Conservation (phyloP, 306 rosid species). For the Ammopiptanthus mongolicus region DNA sequence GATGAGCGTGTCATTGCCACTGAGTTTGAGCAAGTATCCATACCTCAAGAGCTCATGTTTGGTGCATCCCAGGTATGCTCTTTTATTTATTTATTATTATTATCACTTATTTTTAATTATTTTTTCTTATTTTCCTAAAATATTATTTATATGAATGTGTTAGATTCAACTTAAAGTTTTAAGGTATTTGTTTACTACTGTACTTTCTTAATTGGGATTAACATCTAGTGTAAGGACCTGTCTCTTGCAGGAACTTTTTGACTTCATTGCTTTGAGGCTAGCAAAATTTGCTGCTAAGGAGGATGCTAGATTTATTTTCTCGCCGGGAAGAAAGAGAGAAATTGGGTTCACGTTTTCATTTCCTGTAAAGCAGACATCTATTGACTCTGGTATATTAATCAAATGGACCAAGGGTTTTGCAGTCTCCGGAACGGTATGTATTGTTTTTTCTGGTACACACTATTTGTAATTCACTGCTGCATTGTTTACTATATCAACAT, state of each 20-base stretch:
- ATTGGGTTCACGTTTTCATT: constrained; percentile 94
- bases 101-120: too few species aligned
- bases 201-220: background rate
- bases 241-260: constrained; percentile 64
- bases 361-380: constrained; percentile 85
- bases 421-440: constrained; percentile 78
- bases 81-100: background rate
- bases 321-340: constrained; percentile 59
- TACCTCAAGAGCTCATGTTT: constrained; percentile 74
- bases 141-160: too few species aligned
- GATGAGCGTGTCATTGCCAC: constrained; percentile 68
- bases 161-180: background rate
- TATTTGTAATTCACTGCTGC: background rate
- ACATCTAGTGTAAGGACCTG: background rate
- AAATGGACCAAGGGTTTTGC: constrained; percentile 97
- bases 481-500: background rate
- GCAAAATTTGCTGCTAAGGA: constrained; percentile 61
- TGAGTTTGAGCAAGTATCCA: constrained; percentile 73
- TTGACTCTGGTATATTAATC: constrained; percentile 80
- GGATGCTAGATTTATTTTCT: constrained; percentile 49
- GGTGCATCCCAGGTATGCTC: constrained; percentile 57
- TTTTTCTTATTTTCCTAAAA: too few species aligned
- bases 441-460: background rate
- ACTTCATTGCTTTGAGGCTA: constrained; percentile 77
- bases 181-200: background rate